A percentile compares a stretch with the other conserved stretches of the same genome.
phyloP scores from a whole-genome alignment of 176 grass and related monocot genomes.

The Rhynchospora tenuis region DNA sequence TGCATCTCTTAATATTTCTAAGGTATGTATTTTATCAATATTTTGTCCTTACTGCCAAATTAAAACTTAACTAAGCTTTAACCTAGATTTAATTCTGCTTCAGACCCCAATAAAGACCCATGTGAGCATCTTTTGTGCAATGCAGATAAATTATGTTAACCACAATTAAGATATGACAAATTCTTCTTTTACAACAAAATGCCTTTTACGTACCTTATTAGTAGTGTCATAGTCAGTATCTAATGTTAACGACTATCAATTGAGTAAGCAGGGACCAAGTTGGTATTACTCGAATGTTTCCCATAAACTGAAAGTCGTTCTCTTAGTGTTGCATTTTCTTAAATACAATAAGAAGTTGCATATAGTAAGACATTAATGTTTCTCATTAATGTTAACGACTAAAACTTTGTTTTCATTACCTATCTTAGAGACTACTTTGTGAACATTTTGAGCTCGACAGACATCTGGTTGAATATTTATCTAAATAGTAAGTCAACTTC shows the following conservation, averaged over 20 bases:
- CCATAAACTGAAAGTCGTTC: background rate
- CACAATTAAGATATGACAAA: background rate
- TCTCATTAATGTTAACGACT: background rate
- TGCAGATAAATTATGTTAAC: background rate
- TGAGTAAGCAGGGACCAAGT: background rate
- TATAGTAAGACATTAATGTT: too few species aligned
- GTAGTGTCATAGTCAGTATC: background rate
- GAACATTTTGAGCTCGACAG: conserved; percentile 90
- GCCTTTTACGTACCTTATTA: background rate
- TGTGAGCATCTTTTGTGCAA: background rate
- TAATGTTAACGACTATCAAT: background rate
- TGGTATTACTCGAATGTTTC: background rate
- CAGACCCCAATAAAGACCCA: background rate
- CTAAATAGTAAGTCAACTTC: conserved; percentile 40
- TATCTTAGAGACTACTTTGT: conserved; percentile 90
- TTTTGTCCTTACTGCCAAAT: conserved; percentile 5
- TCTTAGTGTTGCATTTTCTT: background rate
- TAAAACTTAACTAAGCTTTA: background rate
- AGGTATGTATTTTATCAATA: conserved; percentile 46
- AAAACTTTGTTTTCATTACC: conserved; percentile 14
- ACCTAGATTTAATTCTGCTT: background rate
- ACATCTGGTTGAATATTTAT: conserved; percentile 72
- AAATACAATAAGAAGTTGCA: background rate
- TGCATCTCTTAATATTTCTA: conserved; percentile 49
- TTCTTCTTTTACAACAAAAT: background rate